Percentiles rank a stretch among this genome's conserved stretches.
phyloP scores from a whole-genome alignment of 768 basidiomycete genomes.

The Naematelia aurantialba region DNA sequence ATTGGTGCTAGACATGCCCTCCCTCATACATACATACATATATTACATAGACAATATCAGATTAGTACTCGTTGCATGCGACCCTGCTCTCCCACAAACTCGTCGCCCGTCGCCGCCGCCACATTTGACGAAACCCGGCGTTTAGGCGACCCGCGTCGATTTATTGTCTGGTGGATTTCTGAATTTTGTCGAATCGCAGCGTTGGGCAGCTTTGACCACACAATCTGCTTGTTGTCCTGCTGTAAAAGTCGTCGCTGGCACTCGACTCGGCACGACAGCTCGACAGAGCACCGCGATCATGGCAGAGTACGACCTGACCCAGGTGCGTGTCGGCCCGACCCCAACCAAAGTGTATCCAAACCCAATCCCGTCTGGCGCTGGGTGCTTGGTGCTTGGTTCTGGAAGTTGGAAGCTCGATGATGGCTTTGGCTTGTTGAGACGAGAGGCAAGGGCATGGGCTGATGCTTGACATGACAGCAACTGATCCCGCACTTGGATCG shows the following conservation, averaged over 20 bases:
- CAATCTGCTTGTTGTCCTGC: too few species aligned
- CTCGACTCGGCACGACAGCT: neutral
- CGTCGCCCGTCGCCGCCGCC: too few species aligned
- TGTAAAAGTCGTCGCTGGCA: neutral
- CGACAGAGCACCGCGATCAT: constrained; percentile 29
- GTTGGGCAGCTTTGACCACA: too few species aligned
- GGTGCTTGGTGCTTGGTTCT: neutral
- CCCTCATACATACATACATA: neutral
- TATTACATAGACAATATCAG: neutral
- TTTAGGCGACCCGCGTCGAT: too few species aligned
- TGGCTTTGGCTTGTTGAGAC: too few species aligned
- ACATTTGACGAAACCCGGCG: too few species aligned
- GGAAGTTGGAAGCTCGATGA: too few species aligned
- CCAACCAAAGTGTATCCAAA: neutral
- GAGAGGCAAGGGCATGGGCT: constrained; percentile 1
- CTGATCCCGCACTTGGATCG: constrained; percentile 90
- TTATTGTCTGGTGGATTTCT: too few species aligned
- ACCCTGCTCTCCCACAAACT: too few species aligned
- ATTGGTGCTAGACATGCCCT: constrained; percentile 1
- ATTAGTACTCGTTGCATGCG: neutral
- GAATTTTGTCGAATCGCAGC: too few species aligned
- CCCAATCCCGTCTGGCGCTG: neutral
- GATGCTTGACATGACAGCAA: constrained; percentile 57
- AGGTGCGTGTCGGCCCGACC: constrained; percentile 31
- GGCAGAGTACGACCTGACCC: constrained; percentile 86